Conservation (phyloP, 805 yeast genomes). For the Ogataea naganishii region DNA sequence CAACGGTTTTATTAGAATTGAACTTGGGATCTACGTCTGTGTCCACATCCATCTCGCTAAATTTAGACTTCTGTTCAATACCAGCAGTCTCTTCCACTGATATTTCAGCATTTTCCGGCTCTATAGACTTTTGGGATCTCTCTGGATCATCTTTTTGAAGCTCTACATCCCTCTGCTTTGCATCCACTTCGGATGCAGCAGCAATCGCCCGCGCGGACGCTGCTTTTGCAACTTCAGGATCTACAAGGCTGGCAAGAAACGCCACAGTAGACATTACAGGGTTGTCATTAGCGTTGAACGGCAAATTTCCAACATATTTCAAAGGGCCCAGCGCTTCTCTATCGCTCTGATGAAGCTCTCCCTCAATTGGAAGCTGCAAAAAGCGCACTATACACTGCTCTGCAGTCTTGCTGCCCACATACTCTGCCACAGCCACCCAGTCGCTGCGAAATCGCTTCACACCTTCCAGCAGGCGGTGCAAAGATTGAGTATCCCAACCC, state of each 20-base stretch:
- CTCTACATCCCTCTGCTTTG: conserved; percentile 31
- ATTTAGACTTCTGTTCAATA: conserved; percentile 4
- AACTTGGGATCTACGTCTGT: no score
- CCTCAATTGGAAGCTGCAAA: conserved; percentile 75
- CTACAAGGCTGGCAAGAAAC: conserved; percentile 77
- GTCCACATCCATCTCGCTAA: conserved; percentile 3
- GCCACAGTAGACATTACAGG: conserved; percentile 92
- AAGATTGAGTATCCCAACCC: conserved; percentile 63
- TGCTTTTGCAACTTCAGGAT: conserved; percentile 76
- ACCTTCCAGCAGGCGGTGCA: conserved; percentile 53
- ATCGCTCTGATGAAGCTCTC: conserved; percentile 45
- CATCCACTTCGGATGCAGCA: conserved; percentile 37
- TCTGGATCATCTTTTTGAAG: conserved; percentile 23
- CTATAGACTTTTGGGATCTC: conserved; percentile 12
- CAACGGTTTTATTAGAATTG: no score
- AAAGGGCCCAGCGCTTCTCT: conserved; percentile 57
- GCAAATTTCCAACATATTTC: conserved; percentile 75
- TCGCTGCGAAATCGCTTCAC: conserved; percentile 57
- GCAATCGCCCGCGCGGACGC: conserved; percentile 64
- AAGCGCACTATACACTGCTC: conserved; percentile 78
- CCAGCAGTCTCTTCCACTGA: conserved; percentile 4
- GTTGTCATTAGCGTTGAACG: conserved; percentile 79
- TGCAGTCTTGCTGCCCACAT: conserved; percentile 59
- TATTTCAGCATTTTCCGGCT: conserved; percentile 8
- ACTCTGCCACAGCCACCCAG: conserved; percentile 70